Evolutionary conservation across 2,329 filamentous ascomycete genomes (phyloP).

Genomic region (Botrytis pseudocinerea): DNA sequence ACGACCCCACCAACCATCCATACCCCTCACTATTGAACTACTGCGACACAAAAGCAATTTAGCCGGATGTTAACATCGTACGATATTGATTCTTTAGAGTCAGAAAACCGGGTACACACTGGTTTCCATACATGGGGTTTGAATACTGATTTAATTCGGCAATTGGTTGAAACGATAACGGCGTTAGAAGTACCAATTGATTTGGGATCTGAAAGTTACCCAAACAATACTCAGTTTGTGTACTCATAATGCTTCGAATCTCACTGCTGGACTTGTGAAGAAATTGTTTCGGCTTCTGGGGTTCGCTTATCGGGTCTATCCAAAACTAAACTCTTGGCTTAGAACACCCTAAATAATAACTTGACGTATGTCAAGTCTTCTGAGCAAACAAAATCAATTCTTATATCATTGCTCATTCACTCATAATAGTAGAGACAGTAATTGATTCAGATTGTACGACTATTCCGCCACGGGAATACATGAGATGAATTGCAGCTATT

Average conservation of each 20-base stretch:
- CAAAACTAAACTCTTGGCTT: neutral
- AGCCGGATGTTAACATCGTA: neutral
- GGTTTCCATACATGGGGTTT: neutral
- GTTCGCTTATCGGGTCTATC: neutral
- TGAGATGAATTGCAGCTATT: neutral
- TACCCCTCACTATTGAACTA: neutral
- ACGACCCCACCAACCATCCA: slow-evolving; percentile 1
- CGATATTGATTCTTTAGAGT: neutral
- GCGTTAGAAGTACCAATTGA: neutral
- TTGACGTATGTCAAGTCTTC: neutral
- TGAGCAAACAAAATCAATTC: neutral
- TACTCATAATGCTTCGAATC: neutral
- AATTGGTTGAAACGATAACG: neutral
- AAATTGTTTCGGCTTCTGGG: neutral
- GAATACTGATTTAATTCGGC: neutral
- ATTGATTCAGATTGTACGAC: neutral
- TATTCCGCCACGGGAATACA: neutral
- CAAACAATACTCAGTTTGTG: neutral
- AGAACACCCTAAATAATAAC: neutral
- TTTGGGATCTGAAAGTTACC: neutral
- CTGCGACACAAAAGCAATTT: neutral
- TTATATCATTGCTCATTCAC: neutral
- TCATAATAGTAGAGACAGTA: neutral
- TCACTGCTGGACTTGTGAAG: neutral
- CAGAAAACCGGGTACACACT: neutral